Evolutionary conservation across 805 yeast species (phyloP), one percentile per base, ranked within the genome.

Genomic region (Metahyphopichia silvanorum): DNA sequence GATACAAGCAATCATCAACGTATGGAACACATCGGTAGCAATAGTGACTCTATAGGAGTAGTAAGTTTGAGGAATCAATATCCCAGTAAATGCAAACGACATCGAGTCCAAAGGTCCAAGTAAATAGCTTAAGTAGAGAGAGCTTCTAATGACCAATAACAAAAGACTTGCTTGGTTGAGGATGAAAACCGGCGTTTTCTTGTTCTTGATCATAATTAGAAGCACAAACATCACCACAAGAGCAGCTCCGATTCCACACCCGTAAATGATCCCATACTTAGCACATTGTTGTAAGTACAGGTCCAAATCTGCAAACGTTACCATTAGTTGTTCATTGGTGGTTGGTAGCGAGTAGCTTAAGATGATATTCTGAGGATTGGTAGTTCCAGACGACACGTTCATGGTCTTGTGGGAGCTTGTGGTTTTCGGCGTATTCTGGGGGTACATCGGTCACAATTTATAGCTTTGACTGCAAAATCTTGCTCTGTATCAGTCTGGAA

Each of bases 131-230:
- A 83, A 46, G 56, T 72, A 79, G 5, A 88, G 57, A 2, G 74
- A 70, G 1, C 88, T 74, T 33, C 84, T 82, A 11, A 87, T 35
- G 4, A 81, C 54, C 33, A 81, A 57, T 4, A 78, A 51, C 2
- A 75, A 31, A 32, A 91, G 62, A 21, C 84, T 75, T 2, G 67
- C 31, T 51, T 79, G 79, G 55, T 89, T 88, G 27, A 87, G 57
- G n/a, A 79, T 53, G 53, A 86, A 91, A 18, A 87, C 74, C 6
- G 88, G 85, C 0, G 89, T 76, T 15, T 57, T 69, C 44, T 69
- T 76, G 37, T 72, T 75, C 34, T 69, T 72, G 22, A 46, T 35
- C 15, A 44, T 29, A 10, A 49, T 28, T 27, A 37, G 27, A 18
- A 48, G 38, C 7, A 43, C 32, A 3, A 40, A 14, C 14, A 44